Evolutionary conservation across 768 basidiomycete genomes (phyloP), one percentile per base, ranked within the genome.

Genomic region (Boletus bicolor): DNA sequence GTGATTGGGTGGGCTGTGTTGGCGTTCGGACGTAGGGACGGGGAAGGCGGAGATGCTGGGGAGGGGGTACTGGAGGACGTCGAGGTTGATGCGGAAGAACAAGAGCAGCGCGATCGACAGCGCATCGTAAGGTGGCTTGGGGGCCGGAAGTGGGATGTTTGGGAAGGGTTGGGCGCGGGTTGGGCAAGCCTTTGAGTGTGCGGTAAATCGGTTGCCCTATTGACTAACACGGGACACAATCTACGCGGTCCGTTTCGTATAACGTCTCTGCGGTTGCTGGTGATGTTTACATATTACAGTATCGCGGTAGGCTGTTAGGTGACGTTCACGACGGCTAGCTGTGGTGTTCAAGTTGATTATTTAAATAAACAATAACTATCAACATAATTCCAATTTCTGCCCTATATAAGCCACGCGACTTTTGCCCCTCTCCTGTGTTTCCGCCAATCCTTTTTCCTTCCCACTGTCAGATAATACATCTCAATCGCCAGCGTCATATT

Each of bases 1-100:
- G 79, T 98, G 32, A 79, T 99, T 62, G 97, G 97, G 2, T 99
- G 95, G 95, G 80, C 87, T 3, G 88, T 89, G 10, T 68, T 93
- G 58, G 85, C 89, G 38, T 72, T 98, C 43, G 66, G 63, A 15
- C 51, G 66, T 12, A 53, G 34, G 54, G 43, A 53, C 3, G 65
- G 65, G 8, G 54, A 65, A 44, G 86, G 89, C 70, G 85, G 82
- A 0, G 56, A 51, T 14, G 61, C 51, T 19, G 92, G 93, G 0
- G 84, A 93, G 24, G 76, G 75, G 10, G 81, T 95, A 3, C 74
- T 97, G 46, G 87, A 90, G 56, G 82, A 82, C 5, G 78, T 71
- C 5, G 79, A 71, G 0, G 77, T 3, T 2, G 21, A 50, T 73
- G 34, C 54, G 58, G 58, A 52, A 7, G 53, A 35, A 21, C 57